Percentiles rank a stretch among this genome's conserved stretches.
Evolutionary conservation across 306 rosid species (phyloP).

Genomic region (Spatholobus suberectus): DNA sequence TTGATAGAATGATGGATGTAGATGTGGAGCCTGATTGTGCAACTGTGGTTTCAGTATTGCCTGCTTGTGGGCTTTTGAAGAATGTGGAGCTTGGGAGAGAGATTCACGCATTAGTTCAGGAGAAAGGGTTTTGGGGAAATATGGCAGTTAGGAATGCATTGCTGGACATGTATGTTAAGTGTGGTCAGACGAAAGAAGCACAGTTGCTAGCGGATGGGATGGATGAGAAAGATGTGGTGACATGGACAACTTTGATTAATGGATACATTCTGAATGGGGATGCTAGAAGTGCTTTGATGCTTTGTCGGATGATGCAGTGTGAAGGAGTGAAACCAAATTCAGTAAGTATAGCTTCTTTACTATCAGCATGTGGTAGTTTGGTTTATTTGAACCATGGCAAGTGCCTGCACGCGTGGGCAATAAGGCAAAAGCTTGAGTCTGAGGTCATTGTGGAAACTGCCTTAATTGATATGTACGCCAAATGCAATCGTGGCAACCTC

Average conservation of each 20-base stretch:
- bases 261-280: slow-evolving; percentile 76
- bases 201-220: slow-evolving; percentile 47
- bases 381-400: slow-evolving; percentile 57
- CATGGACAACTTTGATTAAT: slow-evolving; percentile 86
- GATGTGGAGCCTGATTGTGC: slow-evolving; percentile 75
- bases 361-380: slow-evolving; percentile 73
- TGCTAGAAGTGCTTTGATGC: slow-evolving; percentile 63
- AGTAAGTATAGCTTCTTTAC: slow-evolving; percentile 70
- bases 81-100: slow-evolving; percentile 60
- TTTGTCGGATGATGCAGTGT: slow-evolving; percentile 67
- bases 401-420: slow-evolving; percentile 81
- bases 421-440: slow-evolving; percentile 66
- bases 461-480: slow-evolving; percentile 75
- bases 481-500: slow-evolving; percentile 52
- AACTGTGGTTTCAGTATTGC: slow-evolving; percentile 80
- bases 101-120: slow-evolving; percentile 60
- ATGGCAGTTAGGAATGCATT: slow-evolving; percentile 64
- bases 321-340: slow-evolving; percentile 74
- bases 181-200: slow-evolving; percentile 74
- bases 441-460: slow-evolving; percentile 88
- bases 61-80: slow-evolving; percentile 70
- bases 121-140: slow-evolving; percentile 62
- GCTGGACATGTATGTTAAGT: slow-evolving; percentile 85
- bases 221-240: slow-evolving; percentile 74
- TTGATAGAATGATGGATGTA: slow-evolving; percentile 64